A percentile compares a stretch with the other conserved stretches of the same genome.
Evolutionary conservation across 208 protist genomes (phyloP).

Genomic region (Trypanosoma cruzi): DNA sequence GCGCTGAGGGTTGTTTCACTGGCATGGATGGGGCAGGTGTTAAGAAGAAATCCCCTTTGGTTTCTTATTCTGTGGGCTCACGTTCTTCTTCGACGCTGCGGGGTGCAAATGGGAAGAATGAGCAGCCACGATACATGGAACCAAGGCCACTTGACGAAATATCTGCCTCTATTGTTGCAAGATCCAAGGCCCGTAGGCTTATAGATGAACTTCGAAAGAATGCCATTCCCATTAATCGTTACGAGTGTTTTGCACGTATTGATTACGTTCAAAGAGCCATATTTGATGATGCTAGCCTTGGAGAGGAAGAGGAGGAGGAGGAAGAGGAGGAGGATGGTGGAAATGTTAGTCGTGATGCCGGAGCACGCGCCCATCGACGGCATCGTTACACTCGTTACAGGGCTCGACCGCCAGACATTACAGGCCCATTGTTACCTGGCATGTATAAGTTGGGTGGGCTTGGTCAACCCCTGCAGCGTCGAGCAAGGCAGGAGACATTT

Average conservation of each 20-base stretch:
- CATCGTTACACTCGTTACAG: not conserved
- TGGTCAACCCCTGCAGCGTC: not conserved
- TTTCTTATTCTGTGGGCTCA: not conserved
- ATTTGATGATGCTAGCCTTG: constrained; percentile 16
- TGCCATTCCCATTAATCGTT: constrained; percentile 78
- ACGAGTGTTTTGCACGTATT: constrained; percentile 39
- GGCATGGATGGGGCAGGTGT: not conserved
- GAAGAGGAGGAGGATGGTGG: too few species aligned
- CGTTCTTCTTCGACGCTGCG: too few species aligned
- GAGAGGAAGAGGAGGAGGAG: constrained; percentile 8
- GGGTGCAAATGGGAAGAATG: not conserved
- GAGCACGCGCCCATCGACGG: not conserved
- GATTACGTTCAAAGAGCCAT: constrained; percentile 22
- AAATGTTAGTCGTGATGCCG: not conserved
- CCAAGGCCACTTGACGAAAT: constrained; percentile 63
- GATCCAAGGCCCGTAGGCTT: constrained; percentile 66
- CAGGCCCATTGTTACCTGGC: constrained; percentile 19
- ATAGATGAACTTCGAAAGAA: constrained; percentile 63
- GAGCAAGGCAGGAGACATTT: constrained; percentile 23
- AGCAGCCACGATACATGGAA: constrained; percentile 36
- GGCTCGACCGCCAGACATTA: constrained; percentile 6
- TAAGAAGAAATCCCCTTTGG: not conserved
- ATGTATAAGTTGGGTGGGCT: constrained; percentile 26
- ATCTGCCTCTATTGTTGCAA: constrained; percentile 58
- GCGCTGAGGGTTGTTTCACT: not conserved